phyloP scores from a whole-genome alignment of 805 yeast genomes.

The Wickerhamiella domercqiae region DNA sequence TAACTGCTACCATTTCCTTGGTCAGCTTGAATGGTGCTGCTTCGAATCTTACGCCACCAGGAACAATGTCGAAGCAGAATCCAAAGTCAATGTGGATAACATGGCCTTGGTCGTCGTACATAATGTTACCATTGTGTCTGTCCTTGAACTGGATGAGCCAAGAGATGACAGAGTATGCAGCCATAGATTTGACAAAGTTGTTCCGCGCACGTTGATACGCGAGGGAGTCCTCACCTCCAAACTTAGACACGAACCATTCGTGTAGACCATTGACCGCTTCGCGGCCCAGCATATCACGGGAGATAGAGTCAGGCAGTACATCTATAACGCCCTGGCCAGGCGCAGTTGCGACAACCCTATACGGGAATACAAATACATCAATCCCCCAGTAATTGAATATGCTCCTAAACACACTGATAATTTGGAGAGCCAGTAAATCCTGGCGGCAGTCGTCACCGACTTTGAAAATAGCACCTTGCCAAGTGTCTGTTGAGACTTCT shows the following conservation, averaged over 20 bases:
- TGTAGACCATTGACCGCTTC: conserved; percentile 96
- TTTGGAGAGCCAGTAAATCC: conserved; percentile 84
- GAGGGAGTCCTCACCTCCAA: conserved; percentile 84
- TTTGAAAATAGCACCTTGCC: conserved; percentile 95
- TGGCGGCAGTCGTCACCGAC: conserved; percentile 99
- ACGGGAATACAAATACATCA: conserved; percentile 82
- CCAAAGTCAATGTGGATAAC: conserved; percentile 95
- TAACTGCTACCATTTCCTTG: conserved; percentile 85
- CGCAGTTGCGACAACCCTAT: conserved; percentile 94
- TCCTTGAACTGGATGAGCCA: conserved; percentile 86
- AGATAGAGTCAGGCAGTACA: conserved; percentile 85
- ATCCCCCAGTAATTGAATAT: conserved; percentile 81
- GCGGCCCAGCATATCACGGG: conserved; percentile 96
- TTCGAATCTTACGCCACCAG: conserved; percentile 96
- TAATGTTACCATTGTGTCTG: conserved; percentile 92
- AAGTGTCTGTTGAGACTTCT: conserved; percentile 32
- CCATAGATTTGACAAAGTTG: conserved; percentile 83
- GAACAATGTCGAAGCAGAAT: conserved; percentile 95
- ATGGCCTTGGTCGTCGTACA: conserved; percentile 93
- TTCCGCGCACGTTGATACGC: conserved; percentile 85
- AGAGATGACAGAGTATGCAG: conserved; percentile 83
- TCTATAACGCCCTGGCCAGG: conserved; percentile 99
- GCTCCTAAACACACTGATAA: conserved; percentile 79
- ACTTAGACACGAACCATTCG: conserved; percentile 80
- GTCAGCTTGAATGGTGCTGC: conserved; percentile 97